Conservation (phyloP, 441 rosid genomes). For the Brassica hybrid region DNA sequence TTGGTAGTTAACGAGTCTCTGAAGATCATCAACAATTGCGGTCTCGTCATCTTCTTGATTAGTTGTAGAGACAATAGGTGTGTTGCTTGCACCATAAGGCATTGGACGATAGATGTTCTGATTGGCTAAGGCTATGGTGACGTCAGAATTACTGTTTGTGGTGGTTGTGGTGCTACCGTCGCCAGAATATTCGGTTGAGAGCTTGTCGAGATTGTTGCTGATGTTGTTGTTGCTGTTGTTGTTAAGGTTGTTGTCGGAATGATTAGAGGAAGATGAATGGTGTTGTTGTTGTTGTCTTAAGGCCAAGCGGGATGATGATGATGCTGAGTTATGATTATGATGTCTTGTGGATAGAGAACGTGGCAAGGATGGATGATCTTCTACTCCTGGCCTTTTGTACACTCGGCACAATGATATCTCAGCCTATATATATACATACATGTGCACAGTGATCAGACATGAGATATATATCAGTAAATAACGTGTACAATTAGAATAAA, state of each 20-base stretch:
- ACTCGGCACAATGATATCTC: slow-evolving; percentile 98
- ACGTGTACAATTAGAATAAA: neutral
- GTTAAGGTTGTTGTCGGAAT: slow-evolving; percentile 47
- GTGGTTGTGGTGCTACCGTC: slow-evolving; percentile 61
- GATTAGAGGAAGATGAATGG: slow-evolving; percentile 37
- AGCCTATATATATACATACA: slow-evolving; percentile 52
- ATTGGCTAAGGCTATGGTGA: slow-evolving; percentile 68
- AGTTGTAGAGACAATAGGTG: slow-evolving; percentile 41
- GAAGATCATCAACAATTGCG: slow-evolving; percentile 71
- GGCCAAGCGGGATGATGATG: slow-evolving; percentile 39
- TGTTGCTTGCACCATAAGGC: slow-evolving; percentile 43
- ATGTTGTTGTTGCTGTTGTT: slow-evolving; percentile 34
- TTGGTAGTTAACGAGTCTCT: slow-evolving; percentile 71
- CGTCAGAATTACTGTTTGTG: slow-evolving; percentile 62
- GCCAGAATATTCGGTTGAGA: slow-evolving; percentile 47
- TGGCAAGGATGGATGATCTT: slow-evolving; percentile 87
- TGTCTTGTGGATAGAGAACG: slow-evolving; percentile 66
- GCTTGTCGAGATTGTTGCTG: slow-evolving; percentile 37
- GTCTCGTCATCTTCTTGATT: slow-evolving; percentile 41
- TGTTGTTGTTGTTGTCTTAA: slow-evolving; percentile 42
- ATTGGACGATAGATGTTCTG: slow-evolving; percentile 60
- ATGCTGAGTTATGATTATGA: slow-evolving; percentile 41
- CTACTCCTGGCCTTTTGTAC: slow-evolving; percentile 94
- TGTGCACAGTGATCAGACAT: slow-evolving; percentile 13
- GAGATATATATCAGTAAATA: slow-evolving; percentile 6